Evolutionary conservation across 345 rosid genomes (phyloP).

Genomic region (Citrus medica): DNA sequence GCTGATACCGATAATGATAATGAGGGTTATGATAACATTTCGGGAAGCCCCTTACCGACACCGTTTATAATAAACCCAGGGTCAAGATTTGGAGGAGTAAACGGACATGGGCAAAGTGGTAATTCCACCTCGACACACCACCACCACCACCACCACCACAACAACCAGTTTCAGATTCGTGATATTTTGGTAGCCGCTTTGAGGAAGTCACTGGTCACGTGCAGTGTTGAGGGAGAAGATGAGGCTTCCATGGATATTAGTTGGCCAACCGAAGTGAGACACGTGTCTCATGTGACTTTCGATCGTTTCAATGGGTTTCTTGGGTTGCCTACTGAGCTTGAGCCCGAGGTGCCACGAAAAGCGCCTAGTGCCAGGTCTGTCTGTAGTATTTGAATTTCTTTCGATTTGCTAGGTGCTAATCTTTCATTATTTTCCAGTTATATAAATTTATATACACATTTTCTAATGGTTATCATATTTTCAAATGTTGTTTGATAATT

Average conservation of each 20-base stretch:
- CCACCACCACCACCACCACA: conserved; percentile 2
- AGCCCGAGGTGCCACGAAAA: conserved; percentile 66
- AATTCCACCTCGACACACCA: conserved; percentile 25
- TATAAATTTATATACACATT: too few species aligned
- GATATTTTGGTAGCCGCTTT: conserved; percentile 68
- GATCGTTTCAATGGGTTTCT: conserved; percentile 90
- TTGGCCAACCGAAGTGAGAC: conserved; percentile 81
- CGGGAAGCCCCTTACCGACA: conserved; percentile 36
- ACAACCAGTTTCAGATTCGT: conserved; percentile 43
- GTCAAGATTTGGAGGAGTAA: conserved; percentile 35
- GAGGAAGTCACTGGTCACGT: conserved; percentile 78
- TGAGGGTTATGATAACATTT: conserved; percentile 1
- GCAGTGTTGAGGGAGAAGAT: conserved; percentile 58
- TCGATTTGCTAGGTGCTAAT: neutral
- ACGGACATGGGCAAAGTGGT: conserved; percentile 10
- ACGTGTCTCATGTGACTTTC: conserved; percentile 87
- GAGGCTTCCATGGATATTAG: conserved; percentile 66
- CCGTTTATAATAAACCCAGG: conserved; percentile 48
- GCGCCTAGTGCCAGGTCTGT: conserved; percentile 86
- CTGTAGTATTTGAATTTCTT: neutral
- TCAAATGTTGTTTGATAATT: neutral
- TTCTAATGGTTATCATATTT: neutral
- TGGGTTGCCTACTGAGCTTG: conserved; percentile 83
- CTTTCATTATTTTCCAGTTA: neutral
- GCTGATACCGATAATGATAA: conserved; percentile 26